Base-by-base conservation (phyloP, 768 basidiomycete species). In the Lactarius hengduanensis region DNA sequence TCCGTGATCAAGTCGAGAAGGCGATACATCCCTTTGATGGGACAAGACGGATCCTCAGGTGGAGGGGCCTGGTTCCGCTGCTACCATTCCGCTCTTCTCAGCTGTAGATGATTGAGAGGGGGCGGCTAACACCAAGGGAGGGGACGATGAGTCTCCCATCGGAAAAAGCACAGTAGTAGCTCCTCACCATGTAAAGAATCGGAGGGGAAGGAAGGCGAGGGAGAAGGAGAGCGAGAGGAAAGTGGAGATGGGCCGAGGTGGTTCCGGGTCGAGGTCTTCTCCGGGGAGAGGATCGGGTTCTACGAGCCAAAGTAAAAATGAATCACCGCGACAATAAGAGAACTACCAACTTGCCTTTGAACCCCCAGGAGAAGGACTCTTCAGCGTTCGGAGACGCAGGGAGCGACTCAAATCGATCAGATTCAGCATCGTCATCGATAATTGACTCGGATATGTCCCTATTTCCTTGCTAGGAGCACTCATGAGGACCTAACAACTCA, bases 1-100 rank as follows among this genome's bases (percentile, higher is more conserved):
- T 86, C 86, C 13, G 74, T 79, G 66, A 85, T 81, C 16, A 86
- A 75, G 59, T 86, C 84, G 5, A 86, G 75, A 40, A 86, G 77
- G 7, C 83, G 79, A 73, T 81, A 84, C 76, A 85, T 76, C n/a
- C 80, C 82, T 57, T 75, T 74, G 69, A 86, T 75, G 8, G 69
- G 66, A 26, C 62, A 63, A n/a, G 66, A 63, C 15, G 41, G 18
- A 22, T 67, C 66, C 10, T 63, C 62, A 26, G 16, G 41, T n/a
- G 41, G 26, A 18, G 57, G 30, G 5, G 40, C 1, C 1, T 20
- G 40, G 16, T 47, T 60, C 30, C 1, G 30, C 28, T 15, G 16
- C 47, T 7, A 22, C 32, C 3, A 1, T 40, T 26, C 41, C 22
- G 1, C 32, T 57, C 32, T 55, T 26, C n/a, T 57, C n/a, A 13